phyloP scores from a whole-genome alignment of 768 basidiomycete species.

The Termitomyces sp. region DNA sequence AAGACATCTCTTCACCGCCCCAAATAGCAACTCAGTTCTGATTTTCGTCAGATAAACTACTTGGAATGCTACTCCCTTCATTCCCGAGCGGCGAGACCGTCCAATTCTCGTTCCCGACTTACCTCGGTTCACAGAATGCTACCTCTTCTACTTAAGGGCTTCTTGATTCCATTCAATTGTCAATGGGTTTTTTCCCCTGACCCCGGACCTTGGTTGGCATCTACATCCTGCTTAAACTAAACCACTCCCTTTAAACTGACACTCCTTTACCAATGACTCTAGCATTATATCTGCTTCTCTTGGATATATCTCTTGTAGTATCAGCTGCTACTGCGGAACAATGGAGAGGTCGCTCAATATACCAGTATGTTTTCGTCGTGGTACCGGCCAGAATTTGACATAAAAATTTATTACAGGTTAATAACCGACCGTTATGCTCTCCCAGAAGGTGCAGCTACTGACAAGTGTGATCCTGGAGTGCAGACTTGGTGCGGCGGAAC shows the following conservation, averaged over 20 bases:
- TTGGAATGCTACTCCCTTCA: too few species aligned
- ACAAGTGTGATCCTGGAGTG: slow-evolving; percentile 50
- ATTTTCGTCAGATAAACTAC: too few species aligned
- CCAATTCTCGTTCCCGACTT: background rate
- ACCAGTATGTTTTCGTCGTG: slow-evolving; percentile 49
- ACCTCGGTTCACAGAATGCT: background rate
- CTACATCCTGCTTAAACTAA: background rate
- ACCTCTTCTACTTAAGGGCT: background rate
- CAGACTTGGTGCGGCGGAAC: slow-evolving; percentile 86
- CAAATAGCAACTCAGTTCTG: too few species aligned
- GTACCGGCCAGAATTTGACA: background rate
- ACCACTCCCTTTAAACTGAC: slow-evolving; percentile 11
- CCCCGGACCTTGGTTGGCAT: background rate
- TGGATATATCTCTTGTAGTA: slow-evolving; percentile 23
- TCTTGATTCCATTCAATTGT: background rate
- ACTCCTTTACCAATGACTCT: slow-evolving; percentile 21
- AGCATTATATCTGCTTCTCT: slow-evolving; percentile 22
- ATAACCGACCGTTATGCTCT: slow-evolving; percentile 79
- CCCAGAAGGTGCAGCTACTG: slow-evolving; percentile 46
- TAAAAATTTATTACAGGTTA: slow-evolving; percentile 36
- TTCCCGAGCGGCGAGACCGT: too few species aligned
- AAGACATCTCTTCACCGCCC: too few species aligned
- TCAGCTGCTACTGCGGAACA: slow-evolving; percentile 65
- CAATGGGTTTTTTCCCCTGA: background rate
- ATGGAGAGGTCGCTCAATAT: slow-evolving; percentile 77